Evolutionary conservation across 257 asterid species (phyloP).

Genomic region (Capsicum pubescens): DNA sequence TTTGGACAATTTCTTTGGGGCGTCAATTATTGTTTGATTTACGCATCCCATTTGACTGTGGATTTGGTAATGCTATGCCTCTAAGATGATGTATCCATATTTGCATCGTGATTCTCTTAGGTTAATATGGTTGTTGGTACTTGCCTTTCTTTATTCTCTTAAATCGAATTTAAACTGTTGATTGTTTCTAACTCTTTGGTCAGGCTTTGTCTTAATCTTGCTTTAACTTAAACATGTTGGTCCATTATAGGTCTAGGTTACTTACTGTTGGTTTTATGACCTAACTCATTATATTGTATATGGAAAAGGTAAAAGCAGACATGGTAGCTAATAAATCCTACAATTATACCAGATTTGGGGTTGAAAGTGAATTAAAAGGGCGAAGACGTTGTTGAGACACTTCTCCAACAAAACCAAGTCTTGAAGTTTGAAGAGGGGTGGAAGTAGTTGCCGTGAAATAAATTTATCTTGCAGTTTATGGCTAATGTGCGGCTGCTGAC

Average conservation of each 20-base stretch:
- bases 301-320: not conserved
- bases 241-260: not conserved
- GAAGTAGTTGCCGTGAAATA: slow-evolving; percentile 12
- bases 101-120: not conserved
- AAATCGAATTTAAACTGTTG: not conserved
- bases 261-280: slow-evolving; percentile 17
- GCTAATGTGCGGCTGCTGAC: not conserved
- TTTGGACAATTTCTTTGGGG: not conserved
- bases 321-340: not conserved
- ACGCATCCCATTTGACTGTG: slow-evolving; percentile 5
- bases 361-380: slow-evolving; percentile 19
- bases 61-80: not conserved
- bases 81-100: slow-evolving; percentile 16
- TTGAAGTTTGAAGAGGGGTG: not conserved
- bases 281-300: not conserved
- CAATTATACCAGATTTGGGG: not conserved
- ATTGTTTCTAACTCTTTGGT: slow-evolving; percentile 1
- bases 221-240: slow-evolving; percentile 13
- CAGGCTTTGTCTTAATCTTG: not conserved
- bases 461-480: not conserved
- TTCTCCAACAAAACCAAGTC: slow-evolving; percentile 18
- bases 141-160: not conserved
- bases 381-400: not conserved
- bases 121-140: not conserved
- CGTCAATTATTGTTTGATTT: not conserved